Base-by-base conservation (phyloP, 345 rosid genomes). In the Hibiscus tridactylites region DNA sequence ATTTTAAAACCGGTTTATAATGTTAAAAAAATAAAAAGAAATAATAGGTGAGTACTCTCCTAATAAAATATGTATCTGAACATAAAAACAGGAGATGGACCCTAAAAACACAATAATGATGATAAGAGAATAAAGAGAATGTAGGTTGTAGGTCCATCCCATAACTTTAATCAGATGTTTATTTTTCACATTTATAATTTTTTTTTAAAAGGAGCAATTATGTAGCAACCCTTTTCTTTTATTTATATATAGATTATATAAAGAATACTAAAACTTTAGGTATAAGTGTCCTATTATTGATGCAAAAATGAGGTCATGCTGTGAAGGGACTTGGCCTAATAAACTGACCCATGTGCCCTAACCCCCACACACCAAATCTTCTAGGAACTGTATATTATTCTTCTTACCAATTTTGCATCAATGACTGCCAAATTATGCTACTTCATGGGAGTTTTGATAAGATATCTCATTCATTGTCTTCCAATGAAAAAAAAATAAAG, bases 241-340 rank as follows among this genome's bases (percentile, higher is more conserved):
- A 24, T 58, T 12, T 58, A 26, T 26, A 26, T 26, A 58, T 17
- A 19, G 3, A 54, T 52, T 52, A 10, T 28, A 29, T 8, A 13
- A 46, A 15, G 24, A 67, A 49, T 17, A 21, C 24, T 1, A 16
- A 49, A 28, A 28, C 13, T 15, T 49, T 6, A n/a, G 8, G 3
- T 33, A 11, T 11, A 58, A 24, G 11, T 49, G 9, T 67, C 1
- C 3, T 50, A 8, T 67, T 50, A 50, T 50, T 49, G 71, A 68
- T 49, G 71, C 59, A 50, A 68, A 50, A 15, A 50, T 68, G 59
- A 50, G 26, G 71, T 68, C 71, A 68, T 50, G 71, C 59, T 49
- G 59, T 50, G 44, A 49, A 50, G 24, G 39, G 39, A 11, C 6
- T 67, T 67, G 26, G 59, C 24, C 58, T 67, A 15, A 28, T 24